Percentiles rank a stretch among this genome's conserved stretches.
Evolutionary conservation across 208 protist species (phyloP).

Genomic region (Trypanosoma avium): DNA sequence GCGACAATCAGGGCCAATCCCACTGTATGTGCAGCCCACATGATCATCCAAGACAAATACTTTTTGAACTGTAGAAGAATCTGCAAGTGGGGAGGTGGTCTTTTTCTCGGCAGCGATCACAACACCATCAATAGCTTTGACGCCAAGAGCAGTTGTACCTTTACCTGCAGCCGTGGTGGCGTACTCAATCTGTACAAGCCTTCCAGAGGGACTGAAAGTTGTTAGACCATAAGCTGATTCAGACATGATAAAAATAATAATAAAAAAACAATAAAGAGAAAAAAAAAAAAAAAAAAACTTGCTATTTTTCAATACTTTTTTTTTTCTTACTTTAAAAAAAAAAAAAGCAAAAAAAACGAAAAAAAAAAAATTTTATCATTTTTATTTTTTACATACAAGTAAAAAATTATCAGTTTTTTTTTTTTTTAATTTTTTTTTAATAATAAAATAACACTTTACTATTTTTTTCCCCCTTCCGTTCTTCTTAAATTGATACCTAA

Average conservation of each 20-base stretch:
- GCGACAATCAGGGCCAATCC: slow-evolving; percentile 98
- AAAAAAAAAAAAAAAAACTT: slow-evolving; percentile 14
- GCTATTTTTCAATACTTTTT: neutral
- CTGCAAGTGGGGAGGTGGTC: slow-evolving; percentile 93
- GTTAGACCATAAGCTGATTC: slow-evolving; percentile 98
- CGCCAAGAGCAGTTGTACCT: slow-evolving; percentile 92
- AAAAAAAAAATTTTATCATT: neutral
- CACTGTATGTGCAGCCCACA: slow-evolving; percentile 98
- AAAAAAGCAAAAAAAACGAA: neutral
- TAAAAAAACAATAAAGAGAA: slow-evolving; percentile 22
- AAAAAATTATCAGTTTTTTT: too few relatives aligned
- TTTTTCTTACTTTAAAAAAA: neutral
- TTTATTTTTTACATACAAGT: neutral
- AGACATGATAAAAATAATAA: slow-evolving; percentile 54
- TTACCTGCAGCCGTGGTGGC: slow-evolving; percentile 96
- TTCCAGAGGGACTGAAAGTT: slow-evolving; percentile 99
- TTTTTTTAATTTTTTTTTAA: slow-evolving; percentile 1
- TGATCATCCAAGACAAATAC: slow-evolving; percentile 93
- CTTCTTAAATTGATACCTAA: neutral
- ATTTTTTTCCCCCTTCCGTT: slow-evolving; percentile 1
- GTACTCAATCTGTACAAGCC: slow-evolving; percentile 99
- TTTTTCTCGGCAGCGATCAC: slow-evolving; percentile 99
- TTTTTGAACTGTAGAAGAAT: slow-evolving; percentile 95
- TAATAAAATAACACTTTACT: neutral
- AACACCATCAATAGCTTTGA: slow-evolving; percentile 97